Base-by-base conservation (phyloP, 306 rosid genomes). In the Cucurbita argyrosperma region DNA sequence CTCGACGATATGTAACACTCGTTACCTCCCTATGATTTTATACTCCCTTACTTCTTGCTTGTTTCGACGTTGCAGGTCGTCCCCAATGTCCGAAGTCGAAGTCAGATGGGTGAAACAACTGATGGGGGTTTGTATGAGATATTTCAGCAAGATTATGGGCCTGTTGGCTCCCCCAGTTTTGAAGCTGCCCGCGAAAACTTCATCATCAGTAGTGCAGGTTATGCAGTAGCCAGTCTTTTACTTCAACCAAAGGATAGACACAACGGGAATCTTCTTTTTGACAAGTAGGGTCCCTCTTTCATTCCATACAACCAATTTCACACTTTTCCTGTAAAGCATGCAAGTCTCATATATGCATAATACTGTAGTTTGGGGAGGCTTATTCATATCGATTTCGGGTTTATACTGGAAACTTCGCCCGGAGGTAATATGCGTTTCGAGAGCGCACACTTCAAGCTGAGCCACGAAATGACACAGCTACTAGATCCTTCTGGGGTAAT, bases 161-260 rank as follows among this genome's bases (percentile, higher is more conserved):
- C 98, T 78, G 97, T 92, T 23, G 96, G 97, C 56, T 82, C 97
- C 79, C 60, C 87, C 30, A 84, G 83, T 75, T 94, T 94, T 55
- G 98, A 94, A 83, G 90, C 96, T 61, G 98, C 98, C 2, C 98
- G 97, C 30, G 95, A 94, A 81, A 94, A 90, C 80, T 94, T 94
- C 77, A 90, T 94, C 66, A 19, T 89, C 50, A 94, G 98, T 82
- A 89, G 98, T 77, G 97, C 98, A 49, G 98, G 98, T 81, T 94
- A 94, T 88, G 98, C 97, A 45, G 98, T 94, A 72, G 97, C 97
- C 74, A 90, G 98, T 73, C 96, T 94, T 43, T 76, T 94, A 80
- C 98, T 94, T 83, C 98, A 94, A 83, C 98, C 98, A 43, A 94
- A 94, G 88, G 98, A 94, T 79, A 85, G 98, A 78, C 98, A 94